Evolutionary conservation across 2,329 filamentous ascomycete genomes (phyloP).

Genomic region (Coniochaeta sp.): DNA sequence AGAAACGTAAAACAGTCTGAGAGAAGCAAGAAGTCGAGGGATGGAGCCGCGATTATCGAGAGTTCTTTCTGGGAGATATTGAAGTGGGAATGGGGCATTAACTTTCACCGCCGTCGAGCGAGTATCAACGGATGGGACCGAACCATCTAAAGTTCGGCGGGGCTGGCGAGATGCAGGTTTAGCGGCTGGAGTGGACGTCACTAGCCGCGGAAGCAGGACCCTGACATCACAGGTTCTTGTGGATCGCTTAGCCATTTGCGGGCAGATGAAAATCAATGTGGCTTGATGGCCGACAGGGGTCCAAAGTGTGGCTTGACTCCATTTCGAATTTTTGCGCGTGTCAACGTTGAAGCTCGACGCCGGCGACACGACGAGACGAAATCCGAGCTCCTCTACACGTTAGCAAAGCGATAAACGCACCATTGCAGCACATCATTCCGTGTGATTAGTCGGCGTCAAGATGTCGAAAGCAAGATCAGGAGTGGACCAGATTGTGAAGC

Average conservation of each 20-base stretch:
- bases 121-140: neutral
- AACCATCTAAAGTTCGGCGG: neutral
- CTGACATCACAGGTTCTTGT: neutral
- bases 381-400: neutral
- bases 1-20: neutral
- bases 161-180: neutral
- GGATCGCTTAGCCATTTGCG: neutral
- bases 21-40: neutral
- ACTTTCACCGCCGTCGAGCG: neutral
- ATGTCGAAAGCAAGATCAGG: conserved; percentile 46
- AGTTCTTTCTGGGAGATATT: neutral
- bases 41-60: neutral
- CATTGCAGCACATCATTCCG: neutral
- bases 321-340: neutral
- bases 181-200: neutral
- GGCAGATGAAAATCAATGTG: neutral
- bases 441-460: conserved; percentile 6
- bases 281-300: neutral
- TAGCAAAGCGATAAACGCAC: neutral
- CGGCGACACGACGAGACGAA: neutral
- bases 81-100: neutral
- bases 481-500: conserved; percentile 77
- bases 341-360: neutral
- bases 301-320: conserved; percentile 1
- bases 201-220: neutral